These are phyloP conservation scores for Syzygium aromaticum DNA, from an alignment of 345 rosid species.

Conservation along the genomic window DNA sequence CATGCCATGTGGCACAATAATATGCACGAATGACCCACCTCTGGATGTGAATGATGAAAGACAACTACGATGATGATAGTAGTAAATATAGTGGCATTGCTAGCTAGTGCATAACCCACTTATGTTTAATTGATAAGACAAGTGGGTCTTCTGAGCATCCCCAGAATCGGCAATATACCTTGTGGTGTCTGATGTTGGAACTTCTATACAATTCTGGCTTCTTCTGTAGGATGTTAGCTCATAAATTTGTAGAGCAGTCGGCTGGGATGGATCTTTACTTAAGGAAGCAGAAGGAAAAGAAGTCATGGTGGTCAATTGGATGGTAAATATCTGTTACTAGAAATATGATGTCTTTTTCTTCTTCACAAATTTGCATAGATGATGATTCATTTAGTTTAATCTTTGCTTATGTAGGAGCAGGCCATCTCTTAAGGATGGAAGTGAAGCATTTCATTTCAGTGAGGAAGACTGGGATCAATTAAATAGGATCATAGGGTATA, in stretches of 20 bases:
- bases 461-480: constrained; percentile 93
- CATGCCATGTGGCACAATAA: background rate
- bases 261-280: constrained; percentile 39
- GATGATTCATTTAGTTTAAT: background rate
- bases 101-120: background rate
- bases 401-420: constrained; percentile 43
- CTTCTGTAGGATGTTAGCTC: constrained; percentile 87
- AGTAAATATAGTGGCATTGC: background rate
- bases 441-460: constrained; percentile 60
- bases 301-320: constrained; percentile 96
- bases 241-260: constrained; percentile 78
- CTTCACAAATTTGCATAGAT: background rate
- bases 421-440: constrained; percentile 53
- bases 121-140: background rate
- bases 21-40: background rate
- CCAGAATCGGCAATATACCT: background rate
- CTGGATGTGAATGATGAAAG: background rate
- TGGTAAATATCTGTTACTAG: constrained; percentile 34
- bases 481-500: constrained; percentile 82
- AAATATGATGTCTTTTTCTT: background rate
- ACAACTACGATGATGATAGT: background rate
- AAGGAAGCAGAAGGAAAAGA: constrained; percentile 58
- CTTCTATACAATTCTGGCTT: background rate
- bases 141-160: background rate
- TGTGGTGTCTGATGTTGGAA: background rate